Evolutionary conservation across 495 filamentous ascomycete species (phyloP).

Genomic region (Friedmanniomyces simplex): DNA sequence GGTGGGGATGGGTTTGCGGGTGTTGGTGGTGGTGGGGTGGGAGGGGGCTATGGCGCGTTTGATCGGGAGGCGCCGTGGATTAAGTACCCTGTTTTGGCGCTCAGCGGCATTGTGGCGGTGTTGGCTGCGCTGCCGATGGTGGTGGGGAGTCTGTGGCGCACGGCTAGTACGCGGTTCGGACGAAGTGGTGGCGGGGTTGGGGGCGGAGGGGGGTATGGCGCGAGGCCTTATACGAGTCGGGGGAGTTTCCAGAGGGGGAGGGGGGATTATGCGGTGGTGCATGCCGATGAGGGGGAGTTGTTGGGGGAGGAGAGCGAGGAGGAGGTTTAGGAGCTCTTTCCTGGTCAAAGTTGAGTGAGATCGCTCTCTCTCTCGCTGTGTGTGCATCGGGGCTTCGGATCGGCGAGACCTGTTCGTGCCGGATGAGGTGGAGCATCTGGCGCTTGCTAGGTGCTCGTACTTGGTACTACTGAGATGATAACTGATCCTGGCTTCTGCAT

Average conservation of each 20-base stretch:
- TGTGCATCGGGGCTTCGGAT: no score
- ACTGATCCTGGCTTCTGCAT: no score
- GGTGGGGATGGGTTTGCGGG: no score
- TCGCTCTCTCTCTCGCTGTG: not conserved
- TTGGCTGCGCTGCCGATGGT: slow-evolving; percentile 65
- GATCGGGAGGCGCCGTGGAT: slow-evolving; percentile 60
- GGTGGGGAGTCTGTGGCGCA: slow-evolving; percentile 54
- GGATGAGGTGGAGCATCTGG: no score
- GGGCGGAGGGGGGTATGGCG: slow-evolving; percentile 39
- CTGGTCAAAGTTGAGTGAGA: not conserved
- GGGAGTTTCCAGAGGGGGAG: slow-evolving; percentile 74
- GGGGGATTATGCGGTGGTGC: slow-evolving; percentile 76
- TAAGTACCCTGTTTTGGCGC: slow-evolving; percentile 63
- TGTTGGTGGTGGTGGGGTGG: no score
- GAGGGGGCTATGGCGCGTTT: slow-evolving; percentile 31
- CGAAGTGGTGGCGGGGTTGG: slow-evolving; percentile 37
- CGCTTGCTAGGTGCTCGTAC: no score
- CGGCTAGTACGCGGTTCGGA: slow-evolving; percentile 35
- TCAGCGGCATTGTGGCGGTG: slow-evolving; percentile 69
- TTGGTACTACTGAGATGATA: no score
- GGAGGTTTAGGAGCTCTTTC: slow-evolving; percentile 36
- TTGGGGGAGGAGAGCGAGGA: slow-evolving; percentile 90
- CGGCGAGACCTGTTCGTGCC: no score
- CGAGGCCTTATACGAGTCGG: slow-evolving; percentile 65
- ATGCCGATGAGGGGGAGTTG: slow-evolving; percentile 87